Conservation (phyloP, 768 basidiomycete genomes). For the Suillus weaverae region DNA sequence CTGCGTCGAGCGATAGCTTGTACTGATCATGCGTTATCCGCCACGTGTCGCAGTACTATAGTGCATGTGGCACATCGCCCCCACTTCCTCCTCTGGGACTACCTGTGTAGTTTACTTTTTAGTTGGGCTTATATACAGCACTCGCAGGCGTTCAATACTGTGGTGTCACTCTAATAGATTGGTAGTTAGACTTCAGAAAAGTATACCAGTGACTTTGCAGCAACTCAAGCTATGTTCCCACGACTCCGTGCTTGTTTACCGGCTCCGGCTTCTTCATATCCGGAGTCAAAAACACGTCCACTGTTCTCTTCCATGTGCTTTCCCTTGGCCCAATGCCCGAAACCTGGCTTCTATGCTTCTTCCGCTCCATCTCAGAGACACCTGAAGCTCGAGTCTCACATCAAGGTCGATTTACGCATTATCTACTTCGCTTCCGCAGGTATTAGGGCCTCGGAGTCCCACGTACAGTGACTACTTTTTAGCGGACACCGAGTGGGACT, state of each 20-base stretch:
- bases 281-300: background rate
- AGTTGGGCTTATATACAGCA: background rate
- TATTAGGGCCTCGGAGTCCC: background rate
- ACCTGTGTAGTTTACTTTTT: background rate
- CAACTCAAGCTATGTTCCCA: background rate
- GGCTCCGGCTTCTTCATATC: constrained; percentile 10
- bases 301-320: background rate
- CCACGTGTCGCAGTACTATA: background rate
- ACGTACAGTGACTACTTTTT: background rate
- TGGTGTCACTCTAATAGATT: background rate
- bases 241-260: constrained; percentile 1
- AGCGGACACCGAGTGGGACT: background rate
- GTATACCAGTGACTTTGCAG: background rate
- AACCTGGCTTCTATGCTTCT: background rate
- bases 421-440: background rate
- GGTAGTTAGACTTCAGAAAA: background rate
- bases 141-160: background rate
- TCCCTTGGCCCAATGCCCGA: background rate
- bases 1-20: background rate
- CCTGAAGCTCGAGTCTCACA: background rate
- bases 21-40: background rate
- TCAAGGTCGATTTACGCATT: background rate
- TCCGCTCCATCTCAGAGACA: background rate
- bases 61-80: background rate
- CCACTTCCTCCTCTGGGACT: background rate